Conservation (phyloP, 2,329 filamentous ascomycete genomes). For the Ambrosiella cleistominuta region DNA sequence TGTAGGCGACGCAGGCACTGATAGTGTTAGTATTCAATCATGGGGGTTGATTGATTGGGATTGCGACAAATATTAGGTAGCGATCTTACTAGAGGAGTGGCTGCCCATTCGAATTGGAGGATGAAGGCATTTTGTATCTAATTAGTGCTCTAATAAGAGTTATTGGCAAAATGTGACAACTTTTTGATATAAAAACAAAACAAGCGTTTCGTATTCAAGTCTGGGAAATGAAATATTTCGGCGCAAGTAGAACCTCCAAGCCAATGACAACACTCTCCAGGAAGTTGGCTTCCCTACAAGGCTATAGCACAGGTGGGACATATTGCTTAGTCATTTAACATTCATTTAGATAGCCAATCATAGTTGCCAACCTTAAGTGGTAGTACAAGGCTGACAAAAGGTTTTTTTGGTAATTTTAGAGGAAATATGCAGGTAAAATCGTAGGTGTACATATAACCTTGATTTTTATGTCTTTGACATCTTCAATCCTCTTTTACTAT, state of each 20-base stretch:
- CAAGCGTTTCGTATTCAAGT: no score
- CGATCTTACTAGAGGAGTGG: conserved; percentile 53
- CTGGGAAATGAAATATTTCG: neutral
- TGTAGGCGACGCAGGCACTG: conserved; percentile 86
- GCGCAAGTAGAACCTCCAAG: neutral
- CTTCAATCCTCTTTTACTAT: neutral
- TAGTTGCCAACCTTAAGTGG: conserved; percentile 21
- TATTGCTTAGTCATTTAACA: neutral
- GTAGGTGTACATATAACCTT: no score
- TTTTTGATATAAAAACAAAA: no score
- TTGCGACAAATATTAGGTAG: neutral
- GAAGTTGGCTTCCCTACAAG: neutral
- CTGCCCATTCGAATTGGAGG: conserved; percentile 42
- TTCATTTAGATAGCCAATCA: neutral
- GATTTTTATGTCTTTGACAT: no score
- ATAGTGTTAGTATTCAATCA: neutral
- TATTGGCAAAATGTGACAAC: neutral
- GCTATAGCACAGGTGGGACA: neutral
- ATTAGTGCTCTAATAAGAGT: neutral
- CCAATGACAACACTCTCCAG: conserved; percentile 1
- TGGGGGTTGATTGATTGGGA: neutral
- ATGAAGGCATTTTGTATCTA: conserved; percentile 44
- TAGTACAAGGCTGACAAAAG: conserved; percentile 3
- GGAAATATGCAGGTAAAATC: neutral
- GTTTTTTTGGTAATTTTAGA: neutral